phyloP scores from a whole-genome alignment of 2,329 filamentous ascomycete species.

The Endocalyx cinctus region DNA sequence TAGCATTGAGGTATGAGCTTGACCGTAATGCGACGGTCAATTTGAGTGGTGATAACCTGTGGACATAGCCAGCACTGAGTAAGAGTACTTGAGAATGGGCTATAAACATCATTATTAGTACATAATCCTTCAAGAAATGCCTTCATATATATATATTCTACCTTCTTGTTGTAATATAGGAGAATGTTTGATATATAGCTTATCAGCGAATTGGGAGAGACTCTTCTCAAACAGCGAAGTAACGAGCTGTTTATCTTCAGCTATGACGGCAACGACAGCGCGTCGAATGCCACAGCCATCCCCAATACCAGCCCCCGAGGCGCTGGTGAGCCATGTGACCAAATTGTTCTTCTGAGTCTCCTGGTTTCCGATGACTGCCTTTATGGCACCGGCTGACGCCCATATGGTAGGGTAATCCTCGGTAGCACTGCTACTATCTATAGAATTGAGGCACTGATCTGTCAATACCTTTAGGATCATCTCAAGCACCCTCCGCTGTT shows the following conservation, averaged over 20 bases:
- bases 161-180: conserved; percentile 87
- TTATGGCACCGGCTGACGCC: conserved; percentile 55
- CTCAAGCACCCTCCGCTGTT: conserved; percentile 40
- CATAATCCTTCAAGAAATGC: too few relatives aligned
- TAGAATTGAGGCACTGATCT: conserved; percentile 34
- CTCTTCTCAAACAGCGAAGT: conserved; percentile 60
- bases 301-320: conserved; percentile 61
- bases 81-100: conserved; percentile 77
- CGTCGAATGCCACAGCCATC: conserved; percentile 62
- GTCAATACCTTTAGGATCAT: conserved; percentile 41
- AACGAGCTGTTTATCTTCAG: conserved; percentile 46
- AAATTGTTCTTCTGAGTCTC: conserved; percentile 49
- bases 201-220: conserved; percentile 74
- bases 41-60: conserved; percentile 60
- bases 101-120: conserved; percentile 36
- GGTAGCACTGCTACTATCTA: conserved; percentile 27
- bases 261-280: conserved; percentile 56
- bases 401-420: conserved; percentile 40
- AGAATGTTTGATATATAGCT: conserved; percentile 80
- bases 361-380: conserved; percentile 42
- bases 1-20: conserved; percentile 65
- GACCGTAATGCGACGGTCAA: conserved; percentile 67
- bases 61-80: conserved; percentile 70
- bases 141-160: conserved; percentile 32
- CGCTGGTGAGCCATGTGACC: conserved; percentile 59